Percentiles rank a stretch among this genome's conserved stretches.
These are phyloP conservation scores for Coemansia asiatica DNA, from an alignment of 192 early-diverging fungal genomes.

Conservation along the genomic window DNA sequence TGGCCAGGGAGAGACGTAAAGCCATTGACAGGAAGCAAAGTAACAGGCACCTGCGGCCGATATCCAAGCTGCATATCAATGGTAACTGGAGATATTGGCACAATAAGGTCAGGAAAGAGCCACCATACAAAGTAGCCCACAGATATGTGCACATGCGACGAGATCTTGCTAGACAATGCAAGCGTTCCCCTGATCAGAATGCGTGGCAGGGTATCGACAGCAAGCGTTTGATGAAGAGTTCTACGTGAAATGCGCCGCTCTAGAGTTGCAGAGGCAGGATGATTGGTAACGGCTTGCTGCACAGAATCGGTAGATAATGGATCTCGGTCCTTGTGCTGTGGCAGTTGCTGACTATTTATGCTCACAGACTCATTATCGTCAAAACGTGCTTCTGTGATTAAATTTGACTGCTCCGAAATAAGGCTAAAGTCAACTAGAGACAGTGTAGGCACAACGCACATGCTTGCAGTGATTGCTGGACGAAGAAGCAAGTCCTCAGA, in stretches of 20 bases:
- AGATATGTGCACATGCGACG: conserved; percentile 19
- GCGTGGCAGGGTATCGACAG: conserved; percentile 25
- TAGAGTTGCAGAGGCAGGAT: background rate
- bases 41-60: conserved; percentile 4
- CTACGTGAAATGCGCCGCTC: conserved; percentile 32
- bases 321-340: background rate
- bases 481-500: background rate
- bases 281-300: too few relatives aligned
- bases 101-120: conserved; percentile 42
- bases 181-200: conserved; percentile 26
- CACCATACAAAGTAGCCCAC: conserved; percentile 36
- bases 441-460: background rate
- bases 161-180: conserved; percentile 10
- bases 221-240: conserved; percentile 24
- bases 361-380: background rate
- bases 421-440: background rate
- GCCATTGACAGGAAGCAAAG: background rate
- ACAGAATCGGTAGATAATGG: too few relatives aligned
- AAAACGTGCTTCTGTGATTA: background rate
- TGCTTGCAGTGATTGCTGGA: background rate
- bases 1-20: conserved; percentile 12
- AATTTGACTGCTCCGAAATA: background rate
- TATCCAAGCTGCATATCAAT: conserved; percentile 44
- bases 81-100: conserved; percentile 29
- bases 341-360: background rate